These are phyloP conservation scores for Lumnitzera littorea DNA, from an alignment of 345 rosid species.

Conservation along the genomic window DNA sequence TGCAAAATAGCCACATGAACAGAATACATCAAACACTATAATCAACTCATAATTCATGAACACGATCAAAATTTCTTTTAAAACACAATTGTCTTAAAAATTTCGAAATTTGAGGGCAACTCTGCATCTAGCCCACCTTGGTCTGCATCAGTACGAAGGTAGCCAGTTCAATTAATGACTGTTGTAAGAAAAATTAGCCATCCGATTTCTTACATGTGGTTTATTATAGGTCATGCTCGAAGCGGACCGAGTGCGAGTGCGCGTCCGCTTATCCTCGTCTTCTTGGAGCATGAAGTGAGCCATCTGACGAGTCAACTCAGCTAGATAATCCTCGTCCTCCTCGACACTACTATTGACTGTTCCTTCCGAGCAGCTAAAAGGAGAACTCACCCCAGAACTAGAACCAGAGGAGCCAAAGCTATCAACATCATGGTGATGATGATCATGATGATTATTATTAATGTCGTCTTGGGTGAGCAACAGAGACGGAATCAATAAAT, in stretches of 20 bases:
- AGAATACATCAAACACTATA: too few relatives aligned
- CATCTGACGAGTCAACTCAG: conserved; percentile 80
- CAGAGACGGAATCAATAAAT: conserved; percentile 20
- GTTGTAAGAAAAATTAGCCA: too few relatives aligned
- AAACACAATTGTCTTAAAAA: too few relatives aligned
- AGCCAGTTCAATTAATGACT: too few relatives aligned
- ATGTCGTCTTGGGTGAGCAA: neutral
- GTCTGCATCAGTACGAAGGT: too few relatives aligned
- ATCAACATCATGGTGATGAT: too few relatives aligned
- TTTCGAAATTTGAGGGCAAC: too few relatives aligned
- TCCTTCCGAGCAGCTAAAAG: conserved; percentile 21
- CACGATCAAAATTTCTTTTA: too few relatives aligned
- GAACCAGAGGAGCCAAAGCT: neutral
- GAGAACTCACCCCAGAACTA: neutral
- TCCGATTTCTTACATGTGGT: neutral
- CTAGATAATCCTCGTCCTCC: conserved; percentile 45
- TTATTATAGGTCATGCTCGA: neutral
- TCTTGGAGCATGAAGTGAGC: conserved; percentile 60
- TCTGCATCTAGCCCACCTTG: too few relatives aligned
- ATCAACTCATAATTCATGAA: too few relatives aligned
- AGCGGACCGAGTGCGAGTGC: neutral
- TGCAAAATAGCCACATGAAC: too few relatives aligned
- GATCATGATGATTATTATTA: too few relatives aligned
- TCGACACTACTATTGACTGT: conserved; percentile 19
- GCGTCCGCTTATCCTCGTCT: conserved; percentile 21